A percentile compares a stretch with the other conserved stretches of the same genome.
Evolutionary conservation across 176 grass and related monocot species (phyloP).

Genomic region (Juncus inflexus): DNA sequence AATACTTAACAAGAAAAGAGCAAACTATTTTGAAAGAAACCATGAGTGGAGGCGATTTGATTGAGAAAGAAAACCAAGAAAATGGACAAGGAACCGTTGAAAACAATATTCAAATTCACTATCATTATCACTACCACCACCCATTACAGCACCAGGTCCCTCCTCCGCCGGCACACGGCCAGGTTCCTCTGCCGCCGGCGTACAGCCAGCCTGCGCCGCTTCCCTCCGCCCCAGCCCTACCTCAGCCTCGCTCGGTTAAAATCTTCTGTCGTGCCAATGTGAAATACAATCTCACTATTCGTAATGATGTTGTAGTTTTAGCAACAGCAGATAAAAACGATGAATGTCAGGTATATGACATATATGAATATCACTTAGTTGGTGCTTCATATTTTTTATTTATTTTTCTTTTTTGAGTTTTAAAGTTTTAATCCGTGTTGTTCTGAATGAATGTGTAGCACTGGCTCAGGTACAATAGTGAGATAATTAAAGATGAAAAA

Average conservation of each 20-base stretch:
- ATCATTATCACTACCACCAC: no score
- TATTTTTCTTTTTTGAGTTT: not conserved
- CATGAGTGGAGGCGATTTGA: no score
- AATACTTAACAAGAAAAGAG: no score
- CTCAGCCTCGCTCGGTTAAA: constrained; percentile 45
- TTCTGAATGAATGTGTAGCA: constrained; percentile 31
- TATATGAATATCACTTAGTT: not conserved
- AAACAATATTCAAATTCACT: no score
- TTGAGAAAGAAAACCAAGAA: no score
- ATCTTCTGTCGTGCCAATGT: constrained; percentile 69
- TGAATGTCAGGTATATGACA: constrained; percentile 39
- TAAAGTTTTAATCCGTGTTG: not conserved
- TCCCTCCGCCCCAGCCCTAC: not conserved
- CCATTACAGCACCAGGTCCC: no score
- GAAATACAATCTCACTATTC: constrained; percentile 56
- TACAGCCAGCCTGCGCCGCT: not conserved
- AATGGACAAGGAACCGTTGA: no score
- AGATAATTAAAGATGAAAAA: constrained; percentile 77
- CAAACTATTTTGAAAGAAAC: no score
- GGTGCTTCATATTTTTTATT: not conserved
- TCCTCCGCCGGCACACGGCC: no score
- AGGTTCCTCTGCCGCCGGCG: not conserved
- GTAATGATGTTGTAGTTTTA: constrained; percentile 62
- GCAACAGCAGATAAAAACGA: constrained; percentile 50
- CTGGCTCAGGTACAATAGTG: constrained; percentile 58